A percentile compares a stretch with the other conserved stretches of the same genome.
These are phyloP conservation scores for Clonostachys chloroleuca DNA, from an alignment of 2,329 filamentous ascomycete species.

Conservation along the genomic window DNA sequence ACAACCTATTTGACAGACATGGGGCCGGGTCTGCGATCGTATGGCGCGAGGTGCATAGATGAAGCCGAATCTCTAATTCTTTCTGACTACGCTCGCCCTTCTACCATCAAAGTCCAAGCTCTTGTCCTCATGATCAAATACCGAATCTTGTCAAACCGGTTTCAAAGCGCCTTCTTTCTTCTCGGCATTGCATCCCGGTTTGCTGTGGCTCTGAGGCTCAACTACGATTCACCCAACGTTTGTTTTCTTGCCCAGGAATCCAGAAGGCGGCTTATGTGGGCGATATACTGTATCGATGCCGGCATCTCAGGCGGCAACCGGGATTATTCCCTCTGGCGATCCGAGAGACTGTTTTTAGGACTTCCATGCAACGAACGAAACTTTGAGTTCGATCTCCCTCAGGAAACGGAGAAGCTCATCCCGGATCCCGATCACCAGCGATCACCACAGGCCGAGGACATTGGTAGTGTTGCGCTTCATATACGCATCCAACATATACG, in stretches of 20 bases:
- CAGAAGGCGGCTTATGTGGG: slow-evolving; percentile 36
- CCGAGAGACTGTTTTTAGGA: slow-evolving; percentile 32
- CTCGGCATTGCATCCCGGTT: slow-evolving; percentile 35
- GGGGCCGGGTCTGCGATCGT: slow-evolving; percentile 44
- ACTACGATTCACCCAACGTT: slow-evolving; percentile 33
- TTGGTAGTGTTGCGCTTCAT: slow-evolving; percentile 51
- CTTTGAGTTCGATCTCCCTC: slow-evolving; percentile 53
- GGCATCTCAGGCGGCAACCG: slow-evolving; percentile 35
- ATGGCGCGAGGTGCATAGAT: slow-evolving; percentile 48
- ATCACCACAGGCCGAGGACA: slow-evolving; percentile 36
- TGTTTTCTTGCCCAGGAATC: slow-evolving; percentile 35
- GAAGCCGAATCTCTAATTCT: slow-evolving; percentile 49
- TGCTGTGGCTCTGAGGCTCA: slow-evolving; percentile 34
- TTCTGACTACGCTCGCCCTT: slow-evolving; percentile 47
- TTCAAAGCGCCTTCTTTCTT: slow-evolving; percentile 39
- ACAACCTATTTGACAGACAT: slow-evolving; percentile 51
- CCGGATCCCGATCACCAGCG: slow-evolving; percentile 37
- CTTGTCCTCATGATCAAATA: slow-evolving; percentile 39
- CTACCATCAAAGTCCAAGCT: slow-evolving; percentile 50
- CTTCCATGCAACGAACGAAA: slow-evolving; percentile 38
- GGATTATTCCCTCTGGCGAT: slow-evolving; percentile 37
- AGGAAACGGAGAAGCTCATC: slow-evolving; percentile 47
- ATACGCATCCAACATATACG: slow-evolving; percentile 52
- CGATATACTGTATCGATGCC: slow-evolving; percentile 35
- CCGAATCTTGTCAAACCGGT: slow-evolving; percentile 34